Conservation (phyloP, 768 basidiomycete genomes). For the Suillus occidentalis region DNA sequence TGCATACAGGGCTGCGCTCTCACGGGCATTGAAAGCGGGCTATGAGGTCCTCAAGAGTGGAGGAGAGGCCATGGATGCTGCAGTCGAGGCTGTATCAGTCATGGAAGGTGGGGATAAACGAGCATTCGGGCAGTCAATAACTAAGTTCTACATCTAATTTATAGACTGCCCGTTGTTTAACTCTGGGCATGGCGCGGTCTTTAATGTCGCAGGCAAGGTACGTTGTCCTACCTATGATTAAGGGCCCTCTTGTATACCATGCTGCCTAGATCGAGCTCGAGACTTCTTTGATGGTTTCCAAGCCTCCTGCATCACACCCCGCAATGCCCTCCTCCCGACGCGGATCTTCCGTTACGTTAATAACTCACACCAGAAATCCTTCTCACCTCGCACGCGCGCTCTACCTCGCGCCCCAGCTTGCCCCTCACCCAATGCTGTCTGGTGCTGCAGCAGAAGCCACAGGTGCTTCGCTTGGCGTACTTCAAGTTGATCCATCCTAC, state of each 20-base stretch:
- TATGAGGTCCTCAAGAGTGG: conserved; percentile 60
- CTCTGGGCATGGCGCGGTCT: conserved; percentile 78
- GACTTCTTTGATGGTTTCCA: conserved; percentile 77
- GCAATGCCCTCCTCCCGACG: conserved; percentile 58
- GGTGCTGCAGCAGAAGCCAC: conserved; percentile 62
- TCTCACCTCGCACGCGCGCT: conserved; percentile 67
- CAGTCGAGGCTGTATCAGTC: conserved; percentile 66
- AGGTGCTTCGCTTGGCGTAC: conserved; percentile 52
- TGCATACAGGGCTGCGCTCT: conserved; percentile 56
- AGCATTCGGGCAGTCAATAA: background rate
- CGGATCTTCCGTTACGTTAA: conserved; percentile 62
- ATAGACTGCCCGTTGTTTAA: conserved; percentile 80
- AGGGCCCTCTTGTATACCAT: conserved; percentile 4
- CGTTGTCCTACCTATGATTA: background rate
- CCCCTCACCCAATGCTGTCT: conserved; percentile 71
- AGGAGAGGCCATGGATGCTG: conserved; percentile 84
- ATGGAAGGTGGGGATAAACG: conserved; percentile 59
- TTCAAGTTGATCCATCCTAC: conserved; percentile 71
- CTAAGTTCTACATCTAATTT: background rate
- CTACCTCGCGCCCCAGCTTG: conserved; percentile 64
- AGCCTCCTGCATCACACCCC: conserved; percentile 66
- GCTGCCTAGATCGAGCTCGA: conserved; percentile 75
- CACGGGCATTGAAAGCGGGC: conserved; percentile 58
- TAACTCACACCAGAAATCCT: conserved; percentile 71
- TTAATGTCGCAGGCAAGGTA: conserved; percentile 79